Evolutionary conservation across 2,329 filamentous ascomycete genomes (phyloP), one percentile per base, ranked within the genome.

Genomic region (Verticillium dahliae): DNA sequence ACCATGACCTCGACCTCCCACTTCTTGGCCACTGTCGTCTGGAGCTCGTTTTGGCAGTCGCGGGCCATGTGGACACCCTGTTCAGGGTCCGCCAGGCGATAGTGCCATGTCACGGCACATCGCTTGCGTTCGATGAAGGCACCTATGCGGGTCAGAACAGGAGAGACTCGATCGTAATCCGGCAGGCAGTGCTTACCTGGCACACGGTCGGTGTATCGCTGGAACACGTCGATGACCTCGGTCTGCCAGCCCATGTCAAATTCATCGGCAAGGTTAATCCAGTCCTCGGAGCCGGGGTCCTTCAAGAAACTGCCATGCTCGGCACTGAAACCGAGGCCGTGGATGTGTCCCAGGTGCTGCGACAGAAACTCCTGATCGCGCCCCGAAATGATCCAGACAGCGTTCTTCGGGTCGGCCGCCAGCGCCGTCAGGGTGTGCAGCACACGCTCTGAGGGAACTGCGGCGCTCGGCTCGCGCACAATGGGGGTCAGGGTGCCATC

Each of bases 351-450:
- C 73, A 98, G 87, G 79, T 94, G 93, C 67, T 96, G 89, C 67
- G 90, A 87, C 62, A 99, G 78, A 76, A 99, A 99, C 7, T 89
- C 89, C 71, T 97, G 92, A 70, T 98, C 94, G 66, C 95, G 88
- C 11, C 95, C 95, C 60, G 91, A 96, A 70, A 99, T 97, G 72
- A 99, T 96, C 95, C 95, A 99, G n/a, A 99, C 92, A 1, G 87
- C 84, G 70, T 98, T 99, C 61, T 82, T 81, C 15, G 89, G 86
- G 71, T 98, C 92, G 0, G 89, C 82, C 0, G 93, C 90, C 52
- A 99, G 81, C 11, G 85, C 83, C 73, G 90, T 91, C 62, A 99
- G 81, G 1, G 90, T 93, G 35, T 88, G 85, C 57, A 96, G 88
- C 27, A 97, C 85, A 27, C 88, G 86, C 68, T 92, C 89, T 0